Conservation (phyloP, 2,329 filamentous ascomycete genomes). For the Anthostomella pinea region DNA sequence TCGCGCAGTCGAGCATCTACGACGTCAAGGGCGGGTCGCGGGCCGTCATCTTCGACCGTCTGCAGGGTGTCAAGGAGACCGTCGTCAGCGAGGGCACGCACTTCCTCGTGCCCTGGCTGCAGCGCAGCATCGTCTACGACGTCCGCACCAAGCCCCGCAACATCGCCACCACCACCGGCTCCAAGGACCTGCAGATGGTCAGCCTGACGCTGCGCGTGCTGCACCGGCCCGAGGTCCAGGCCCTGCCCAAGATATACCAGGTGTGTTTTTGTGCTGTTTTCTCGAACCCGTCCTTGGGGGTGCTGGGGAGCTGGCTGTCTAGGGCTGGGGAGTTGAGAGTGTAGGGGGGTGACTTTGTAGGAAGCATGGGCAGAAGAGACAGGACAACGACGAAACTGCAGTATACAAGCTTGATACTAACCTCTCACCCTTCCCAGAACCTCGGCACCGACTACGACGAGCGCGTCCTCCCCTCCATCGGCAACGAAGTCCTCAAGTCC, state of each 20-base stretch:
- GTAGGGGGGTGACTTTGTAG: background rate
- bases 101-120: conserved; percentile 93
- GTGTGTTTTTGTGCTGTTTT: conserved; percentile 46
- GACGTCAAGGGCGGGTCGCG: conserved; percentile 93
- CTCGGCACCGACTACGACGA: conserved; percentile 98
- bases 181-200: conserved; percentile 99
- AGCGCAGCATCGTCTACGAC: conserved; percentile 92
- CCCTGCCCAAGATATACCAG: conserved; percentile 97
- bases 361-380: background rate
- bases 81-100: conserved; percentile 97
- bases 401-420: conserved; percentile 3
- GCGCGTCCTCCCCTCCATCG: conserved; percentile 95
- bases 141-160: conserved; percentile 96
- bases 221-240: conserved; percentile 89
- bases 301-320: background rate
- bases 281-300: too few species aligned
- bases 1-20: conserved; percentile 82
- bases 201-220: conserved; percentile 94
- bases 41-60: conserved; percentile 95
- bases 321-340: background rate
- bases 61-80: conserved; percentile 86
- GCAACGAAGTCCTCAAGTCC: conserved; percentile 98
- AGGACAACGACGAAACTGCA: background rate
- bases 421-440: conserved; percentile 55
- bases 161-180: conserved; percentile 94